A percentile compares a stretch with the other conserved stretches of the same genome.
Conservation (phyloP, 2,329 filamentous ascomycete genomes). For the Penicillium italicum region DNA sequence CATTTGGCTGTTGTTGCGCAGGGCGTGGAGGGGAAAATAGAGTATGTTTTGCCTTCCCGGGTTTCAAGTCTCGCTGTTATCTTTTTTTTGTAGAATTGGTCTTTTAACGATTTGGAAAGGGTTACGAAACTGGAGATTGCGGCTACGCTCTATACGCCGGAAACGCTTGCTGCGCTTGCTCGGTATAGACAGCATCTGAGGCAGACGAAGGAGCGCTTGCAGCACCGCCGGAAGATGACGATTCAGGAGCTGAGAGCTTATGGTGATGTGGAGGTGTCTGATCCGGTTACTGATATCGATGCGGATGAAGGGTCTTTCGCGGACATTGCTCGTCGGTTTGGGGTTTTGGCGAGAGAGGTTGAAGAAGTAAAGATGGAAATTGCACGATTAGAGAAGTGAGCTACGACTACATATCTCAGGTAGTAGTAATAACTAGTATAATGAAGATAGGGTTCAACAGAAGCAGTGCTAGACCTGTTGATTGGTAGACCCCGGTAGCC, state of each 20-base stretch:
- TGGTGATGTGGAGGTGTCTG: slow-evolving; percentile 27
- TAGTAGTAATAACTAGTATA: neutral
- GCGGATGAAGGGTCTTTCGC: slow-evolving; percentile 28
- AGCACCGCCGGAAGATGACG: slow-evolving; percentile 29
- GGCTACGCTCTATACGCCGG: slow-evolving; percentile 38
- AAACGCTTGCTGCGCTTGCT: slow-evolving; percentile 32
- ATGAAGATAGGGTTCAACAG: neutral
- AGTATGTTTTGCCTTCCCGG: slow-evolving; percentile 26
- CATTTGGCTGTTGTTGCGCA: slow-evolving; percentile 40
- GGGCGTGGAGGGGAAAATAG: slow-evolving; percentile 37
- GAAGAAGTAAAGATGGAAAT: slow-evolving; percentile 36
- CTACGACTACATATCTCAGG: neutral
- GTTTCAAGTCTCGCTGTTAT: neutral
- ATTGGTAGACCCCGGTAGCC: neutral
- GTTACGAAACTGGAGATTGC: slow-evolving; percentile 38
- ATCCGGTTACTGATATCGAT: neutral
- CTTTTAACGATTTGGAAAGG: slow-evolving; percentile 19
- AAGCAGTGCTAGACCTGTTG: neutral
- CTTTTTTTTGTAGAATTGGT: neutral
- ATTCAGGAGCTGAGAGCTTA: slow-evolving; percentile 35
- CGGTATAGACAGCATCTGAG: slow-evolving; percentile 35
- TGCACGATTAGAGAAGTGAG: slow-evolving; percentile 17
- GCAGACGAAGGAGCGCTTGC: slow-evolving; percentile 28
- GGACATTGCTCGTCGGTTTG: slow-evolving; percentile 40
- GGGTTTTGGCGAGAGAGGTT: slow-evolving; percentile 36